Evolutionary conservation across 2,329 filamentous ascomycete genomes (phyloP), one percentile per base, ranked within the genome.

Genomic region (Aspergillus latus): DNA sequence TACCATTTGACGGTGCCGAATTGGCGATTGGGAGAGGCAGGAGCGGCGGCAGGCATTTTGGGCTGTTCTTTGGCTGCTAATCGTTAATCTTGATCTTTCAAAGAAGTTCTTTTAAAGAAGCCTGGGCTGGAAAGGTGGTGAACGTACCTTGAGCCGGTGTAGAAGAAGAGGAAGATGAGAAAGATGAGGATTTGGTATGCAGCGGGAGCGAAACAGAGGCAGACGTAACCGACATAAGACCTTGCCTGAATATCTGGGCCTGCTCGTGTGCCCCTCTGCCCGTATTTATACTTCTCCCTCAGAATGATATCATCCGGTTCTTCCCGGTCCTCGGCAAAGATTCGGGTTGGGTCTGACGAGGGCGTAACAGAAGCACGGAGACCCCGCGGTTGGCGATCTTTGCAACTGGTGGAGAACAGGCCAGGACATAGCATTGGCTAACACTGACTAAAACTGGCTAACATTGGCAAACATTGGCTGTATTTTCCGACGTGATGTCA

Each of bases 1-100:
- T 50, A 58, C 32, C 36, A 58, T 36, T 58, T 54, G 40, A 58
- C 40, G 13, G 34, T 54, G 30, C 56, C 56, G 37, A 21, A 37
- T 28, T 58, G 51, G 28, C 56, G 50, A 40, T 54, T 32, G 37
- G 28, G n/a, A 15, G 39, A 7, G 5, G 15, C 4, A 30, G 34
- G 8, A 7, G 15, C 11, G 29, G 45, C 16, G 45, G n/a, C 26
- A 28, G n/a, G 10, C n/a, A 46, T 46, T 46, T 10, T 37, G 34
- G 34, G 7, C 13, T 37, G 34, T 37, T 9, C 9, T 10, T 37
- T 9, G 34, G 34, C 34, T 37, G 34, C 2, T 37, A 2, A 5
- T 37, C 13, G 34, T 37, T 37, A 37, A 7, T 37, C 13, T 5
- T 10, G 1, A 11, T 9, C 4, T 4, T 36, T 11, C 6, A 11